Base-by-base conservation (phyloP, 2,329 filamentous ascomycete species). In the Chaetomiaceae sp. region DNA sequence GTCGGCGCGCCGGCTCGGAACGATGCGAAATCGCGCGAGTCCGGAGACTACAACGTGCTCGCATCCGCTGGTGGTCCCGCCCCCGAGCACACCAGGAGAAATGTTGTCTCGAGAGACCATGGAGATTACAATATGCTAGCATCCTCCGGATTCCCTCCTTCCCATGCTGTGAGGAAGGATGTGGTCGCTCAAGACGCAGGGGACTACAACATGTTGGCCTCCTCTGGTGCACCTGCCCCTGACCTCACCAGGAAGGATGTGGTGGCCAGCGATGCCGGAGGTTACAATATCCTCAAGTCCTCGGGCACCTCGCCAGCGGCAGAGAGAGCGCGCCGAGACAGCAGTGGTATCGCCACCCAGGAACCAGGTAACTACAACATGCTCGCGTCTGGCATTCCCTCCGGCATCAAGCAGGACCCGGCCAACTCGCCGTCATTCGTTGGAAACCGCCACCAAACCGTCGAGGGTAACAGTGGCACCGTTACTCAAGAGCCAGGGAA, bases 341-440 rank as follows among this genome's bases (percentile, higher is more conserved):
- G n/a, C 13, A 25, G 30, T 3, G 38, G 36, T 20, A 36, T 13
- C 25, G 34, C 34, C n/a, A 41, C 51, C 7, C 44, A 57, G 16
- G 20, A 52, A 27, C 42, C 53, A 9, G 53, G 53, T 5, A 10
- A 52, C 29, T 51, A 58, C 44, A 54, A 50, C 36, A 49, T 42
- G 9, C 51, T 56, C 7, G n/a, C 54, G 1, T 43, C 48, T 2
- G 56, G 54, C 14, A 45, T 42, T 14, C 43, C 51, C 14, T 58
- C 56, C 2, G 50, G 56, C 10, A 34, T 55, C 11, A 51, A 45
- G 27, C 25, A 13, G 2, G 41, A 43, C 4, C 11, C 32, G 5
- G 13, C 36, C 16, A 10, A 18, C 14, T 18, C 27, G 1, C 14
- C 9, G 4, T 11, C 34, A 6, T 8, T 6, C 14, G 14, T 32